Evolutionary conservation across 1,284 basidiomycete genomes (phyloP), one percentile per base, ranked within the genome.

Genomic region (Inonotus hispidus): DNA sequence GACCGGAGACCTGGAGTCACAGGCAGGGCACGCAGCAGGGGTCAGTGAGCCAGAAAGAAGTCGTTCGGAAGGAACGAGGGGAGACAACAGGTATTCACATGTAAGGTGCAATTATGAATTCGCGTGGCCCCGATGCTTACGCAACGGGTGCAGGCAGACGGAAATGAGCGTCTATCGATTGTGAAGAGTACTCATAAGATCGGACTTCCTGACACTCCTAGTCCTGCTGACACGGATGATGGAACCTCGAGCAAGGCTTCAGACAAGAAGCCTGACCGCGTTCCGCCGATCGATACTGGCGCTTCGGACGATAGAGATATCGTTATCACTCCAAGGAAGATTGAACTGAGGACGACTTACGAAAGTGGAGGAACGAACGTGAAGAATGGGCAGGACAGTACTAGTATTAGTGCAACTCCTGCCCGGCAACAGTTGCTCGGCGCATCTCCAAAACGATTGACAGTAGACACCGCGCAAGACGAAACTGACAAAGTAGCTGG

Each of bases 1-100:
- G 32, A 23, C 41, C 39, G 41, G 14, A 14, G 55, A 56, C 43
- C 41, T 56, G 41, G 55, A 56, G 55, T 46, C 55, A 29, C 55
- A 32, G 29, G 23, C 25, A 8, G 21, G 7, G 21, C 41, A n/a
- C 32, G 39, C 39, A 10, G 19, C 1, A 21, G 16, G 3, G 19
- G 38, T 19, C 35, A 27, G n/a, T 23, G 41, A 19, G 13, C 8
- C n/a, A 35, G 7, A 21, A 27, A 43, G n/a, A 41, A 35, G 27
- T 7, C n/a, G 39, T 23, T 5, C 35, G 29, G 50, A 38, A 32
- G 29, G 14, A 46, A n/a, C 13, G 55, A 45, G 39, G n/a, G 25
- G 13, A 56, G 41, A 35, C 14, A 35, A 41, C 25, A 39, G 19
- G 14, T 13, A 14, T 19, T 56, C 46, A 21, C 46, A 49, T 49